Conservation (phyloP, 495 filamentous ascomycete genomes). For the Podospora pseudocomata region DNA sequence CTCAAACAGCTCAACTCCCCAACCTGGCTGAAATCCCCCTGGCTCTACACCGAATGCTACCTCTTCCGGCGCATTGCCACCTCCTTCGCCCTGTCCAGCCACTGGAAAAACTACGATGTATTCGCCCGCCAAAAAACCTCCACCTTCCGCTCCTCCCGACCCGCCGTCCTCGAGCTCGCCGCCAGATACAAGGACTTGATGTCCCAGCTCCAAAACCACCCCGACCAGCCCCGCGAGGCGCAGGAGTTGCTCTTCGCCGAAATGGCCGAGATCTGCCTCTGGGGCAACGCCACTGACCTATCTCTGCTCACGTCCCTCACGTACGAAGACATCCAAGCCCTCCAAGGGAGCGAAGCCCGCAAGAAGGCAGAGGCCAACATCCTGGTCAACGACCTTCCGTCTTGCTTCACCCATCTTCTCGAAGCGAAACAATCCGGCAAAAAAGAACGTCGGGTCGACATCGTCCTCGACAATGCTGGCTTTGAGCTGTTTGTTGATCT, state of each 20-base stretch:
- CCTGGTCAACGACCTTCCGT: slow-evolving; percentile 72
- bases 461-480: slow-evolving; percentile 92
- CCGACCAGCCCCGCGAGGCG: slow-evolving; percentile 44
- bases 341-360: slow-evolving; percentile 83
- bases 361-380: slow-evolving; percentile 86
- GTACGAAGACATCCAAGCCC: slow-evolving; percentile 93
- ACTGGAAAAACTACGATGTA: slow-evolving; percentile 92
- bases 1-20: slow-evolving; percentile 69
- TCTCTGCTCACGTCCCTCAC: slow-evolving; percentile 85
- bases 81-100: slow-evolving; percentile 67
- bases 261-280: slow-evolving; percentile 95
- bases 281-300: slow-evolving; percentile 96
- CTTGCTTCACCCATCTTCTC: slow-evolving; percentile 70
- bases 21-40: slow-evolving; percentile 77
- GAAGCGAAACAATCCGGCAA: slow-evolving; percentile 58
- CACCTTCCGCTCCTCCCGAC: slow-evolving; percentile 88
- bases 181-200: slow-evolving; percentile 76
- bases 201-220: slow-evolving; percentile 54
- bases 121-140: slow-evolving; percentile 88
- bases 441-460: slow-evolving; percentile 68
- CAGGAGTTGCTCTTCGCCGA: slow-evolving; percentile 79
- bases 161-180: slow-evolving; percentile 88
- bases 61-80: slow-evolving; percentile 82
- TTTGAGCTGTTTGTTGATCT: slow-evolving; percentile 96
- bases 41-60: slow-evolving; percentile 93